Percentiles rank a stretch among this genome's conserved stretches.
Conservation (phyloP, 2,329 filamentous ascomycete species). For the Podosphaera xanthii region DNA sequence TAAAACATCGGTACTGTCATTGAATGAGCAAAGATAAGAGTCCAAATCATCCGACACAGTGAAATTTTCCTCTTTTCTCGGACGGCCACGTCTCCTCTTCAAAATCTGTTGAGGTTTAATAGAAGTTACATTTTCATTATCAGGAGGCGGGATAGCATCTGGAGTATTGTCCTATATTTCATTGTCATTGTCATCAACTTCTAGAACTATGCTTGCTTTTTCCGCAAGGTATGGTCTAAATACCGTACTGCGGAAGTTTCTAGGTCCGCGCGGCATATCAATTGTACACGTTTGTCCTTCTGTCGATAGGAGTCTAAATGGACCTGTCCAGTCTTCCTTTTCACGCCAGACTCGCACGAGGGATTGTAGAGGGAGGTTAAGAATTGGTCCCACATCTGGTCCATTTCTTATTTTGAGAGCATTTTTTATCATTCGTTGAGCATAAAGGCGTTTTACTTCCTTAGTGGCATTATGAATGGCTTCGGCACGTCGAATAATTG, state of each 20-base stretch:
- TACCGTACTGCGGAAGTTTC: conserved; percentile 1
- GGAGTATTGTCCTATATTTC: neutral
- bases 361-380: conserved; percentile 2
- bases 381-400: neutral
- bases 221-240: conserved; percentile 3
- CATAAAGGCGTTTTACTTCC: conserved; percentile 1
- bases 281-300: conserved; percentile 3
- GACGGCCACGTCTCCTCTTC: too few relatives aligned
- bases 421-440: conserved; percentile 1
- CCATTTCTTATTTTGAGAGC: conserved; percentile 3
- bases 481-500: conserved; percentile 1
- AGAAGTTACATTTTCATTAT: neutral
- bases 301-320: conserved; percentile 2
- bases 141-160: neutral
- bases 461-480: conserved; percentile 2
- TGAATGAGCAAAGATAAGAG: neutral
- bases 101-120: neutral
- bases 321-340: conserved; percentile 1
- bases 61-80: neutral
- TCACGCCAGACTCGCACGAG: conserved; percentile 4
- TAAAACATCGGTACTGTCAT: neutral
- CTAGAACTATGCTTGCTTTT: neutral
- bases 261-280: neutral
- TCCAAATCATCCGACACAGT: neutral
- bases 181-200: neutral